These are phyloP conservation scores for Wickerhamiella dianesei DNA, from an alignment of 805 yeast species.

Conservation along the genomic window DNA sequence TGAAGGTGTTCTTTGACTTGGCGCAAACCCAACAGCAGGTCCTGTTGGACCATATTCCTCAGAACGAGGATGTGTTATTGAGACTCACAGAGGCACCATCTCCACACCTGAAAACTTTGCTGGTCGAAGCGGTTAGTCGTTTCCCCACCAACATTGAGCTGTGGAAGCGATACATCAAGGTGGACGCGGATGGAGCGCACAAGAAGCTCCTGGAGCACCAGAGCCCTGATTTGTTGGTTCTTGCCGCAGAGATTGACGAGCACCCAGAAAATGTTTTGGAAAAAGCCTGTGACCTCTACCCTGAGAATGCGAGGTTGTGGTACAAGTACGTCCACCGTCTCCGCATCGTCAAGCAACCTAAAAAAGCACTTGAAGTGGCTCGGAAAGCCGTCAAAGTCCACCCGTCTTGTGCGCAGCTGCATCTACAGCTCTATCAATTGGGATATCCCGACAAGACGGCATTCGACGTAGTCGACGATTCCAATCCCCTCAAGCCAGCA, in stretches of 20 bases:
- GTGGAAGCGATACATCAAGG: constrained; percentile 9
- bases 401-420: not conserved
- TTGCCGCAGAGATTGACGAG: not conserved
- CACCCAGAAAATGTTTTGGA: not conserved
- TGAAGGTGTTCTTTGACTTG: not conserved
- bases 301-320: not conserved
- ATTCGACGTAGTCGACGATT: constrained; percentile 31
- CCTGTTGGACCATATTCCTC: not conserved
- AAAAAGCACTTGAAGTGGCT: not conserved
- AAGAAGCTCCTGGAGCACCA: not conserved
- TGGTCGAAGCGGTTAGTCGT: constrained; percentile 5
- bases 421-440: not conserved
- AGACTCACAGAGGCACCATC: not conserved
- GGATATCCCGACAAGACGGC: not conserved
- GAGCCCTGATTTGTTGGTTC: not conserved
- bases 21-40: not conserved
- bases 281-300: not conserved
- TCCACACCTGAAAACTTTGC: constrained; percentile 3
- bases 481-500: not conserved
- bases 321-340: not conserved
- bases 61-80: not conserved
- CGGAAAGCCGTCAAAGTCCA: not conserved
- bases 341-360: not conserved
- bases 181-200: constrained; percentile 2
- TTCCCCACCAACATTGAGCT: constrained; percentile 5